These are phyloP conservation scores for Actinidia arguta DNA, from an alignment of 179 eudicot species.

Conservation along the genomic window DNA sequence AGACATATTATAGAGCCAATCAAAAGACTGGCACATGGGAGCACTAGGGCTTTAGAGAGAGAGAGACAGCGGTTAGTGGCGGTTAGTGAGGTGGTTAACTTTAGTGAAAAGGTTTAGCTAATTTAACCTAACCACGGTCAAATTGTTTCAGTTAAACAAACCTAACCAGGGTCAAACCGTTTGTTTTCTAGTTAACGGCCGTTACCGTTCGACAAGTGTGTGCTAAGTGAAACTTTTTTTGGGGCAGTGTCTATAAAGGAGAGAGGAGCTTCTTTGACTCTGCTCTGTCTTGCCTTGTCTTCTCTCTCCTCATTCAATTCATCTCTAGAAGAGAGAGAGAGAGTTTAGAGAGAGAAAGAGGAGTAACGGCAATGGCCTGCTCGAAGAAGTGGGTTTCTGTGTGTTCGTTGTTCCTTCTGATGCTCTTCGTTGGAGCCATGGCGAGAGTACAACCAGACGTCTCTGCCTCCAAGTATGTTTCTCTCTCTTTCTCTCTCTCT, in stretches of 20 bases:
- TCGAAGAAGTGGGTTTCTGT: constrained; percentile 34
- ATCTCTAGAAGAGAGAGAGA: constrained; percentile 19
- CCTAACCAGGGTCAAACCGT: constrained; percentile 25
- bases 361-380: constrained; percentile 38
- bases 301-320: neutral
- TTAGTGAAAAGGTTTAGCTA: constrained; percentile 12
- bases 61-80: constrained; percentile 36
- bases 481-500: neutral
- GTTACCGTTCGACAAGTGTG: constrained; percentile 18
- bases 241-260: constrained; percentile 42
- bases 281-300: constrained; percentile 4
- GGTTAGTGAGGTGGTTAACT: constrained; percentile 32
- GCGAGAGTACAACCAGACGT: constrained; percentile 33
- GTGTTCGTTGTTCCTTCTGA: constrained; percentile 45
- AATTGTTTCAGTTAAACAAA: neutral
- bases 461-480: constrained; percentile 31
- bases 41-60: neutral
- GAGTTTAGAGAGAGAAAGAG: constrained; percentile 13
- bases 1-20: neutral
- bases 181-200: constrained; percentile 20
- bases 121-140: constrained; percentile 13
- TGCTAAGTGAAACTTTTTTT: too few relatives aligned
- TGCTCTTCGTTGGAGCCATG: constrained; percentile 33
- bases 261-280: constrained; percentile 21
- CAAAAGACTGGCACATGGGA: neutral